A percentile compares a stretch with the other conserved stretches of the same genome.
Conservation (phyloP, 495 filamentous ascomycete species). For the Bacidia gigantensis region DNA sequence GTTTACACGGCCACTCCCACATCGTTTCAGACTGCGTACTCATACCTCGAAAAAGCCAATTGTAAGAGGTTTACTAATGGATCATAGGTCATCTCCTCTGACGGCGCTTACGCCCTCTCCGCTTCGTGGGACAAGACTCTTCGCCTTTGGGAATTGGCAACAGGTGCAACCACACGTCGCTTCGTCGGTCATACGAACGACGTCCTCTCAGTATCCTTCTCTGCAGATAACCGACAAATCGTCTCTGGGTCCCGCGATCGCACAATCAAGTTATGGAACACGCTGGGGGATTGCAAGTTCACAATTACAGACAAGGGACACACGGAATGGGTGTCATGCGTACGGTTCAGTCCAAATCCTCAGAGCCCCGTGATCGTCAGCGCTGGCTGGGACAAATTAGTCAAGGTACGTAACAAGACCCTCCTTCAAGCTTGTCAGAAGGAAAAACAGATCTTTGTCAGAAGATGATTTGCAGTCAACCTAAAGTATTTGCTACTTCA, state of each 20-base stretch:
- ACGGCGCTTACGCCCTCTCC: constrained; percentile 98
- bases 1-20: constrained; percentile 96
- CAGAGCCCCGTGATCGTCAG: constrained; percentile 99
- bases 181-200: constrained; percentile 99
- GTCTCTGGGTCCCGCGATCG: constrained; percentile 96
- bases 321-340: constrained; percentile 98
- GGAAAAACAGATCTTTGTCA: constrained; percentile 22
- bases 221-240: constrained; percentile 99
- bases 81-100: constrained; percentile 90
- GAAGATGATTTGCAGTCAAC: constrained; percentile 79
- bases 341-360: constrained; percentile 98
- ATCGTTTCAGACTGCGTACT: constrained; percentile 99
- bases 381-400: constrained; percentile 98
- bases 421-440: background rate
- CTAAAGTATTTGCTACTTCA: constrained; percentile 99
- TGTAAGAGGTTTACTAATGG: constrained; percentile 6
- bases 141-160: constrained; percentile 96
- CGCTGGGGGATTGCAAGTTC: constrained; percentile 99
- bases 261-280: constrained; percentile 99
- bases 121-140: constrained; percentile 99
- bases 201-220: constrained; percentile 99
- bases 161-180: constrained; percentile 86
- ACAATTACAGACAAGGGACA: constrained; percentile 99
- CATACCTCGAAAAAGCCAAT: constrained; percentile 13
- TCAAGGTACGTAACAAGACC: constrained; percentile 66